These are phyloP conservation scores for Penicillium sp. DNA, from an alignment of 2,329 filamentous ascomycete genomes.

Conservation along the genomic window DNA sequence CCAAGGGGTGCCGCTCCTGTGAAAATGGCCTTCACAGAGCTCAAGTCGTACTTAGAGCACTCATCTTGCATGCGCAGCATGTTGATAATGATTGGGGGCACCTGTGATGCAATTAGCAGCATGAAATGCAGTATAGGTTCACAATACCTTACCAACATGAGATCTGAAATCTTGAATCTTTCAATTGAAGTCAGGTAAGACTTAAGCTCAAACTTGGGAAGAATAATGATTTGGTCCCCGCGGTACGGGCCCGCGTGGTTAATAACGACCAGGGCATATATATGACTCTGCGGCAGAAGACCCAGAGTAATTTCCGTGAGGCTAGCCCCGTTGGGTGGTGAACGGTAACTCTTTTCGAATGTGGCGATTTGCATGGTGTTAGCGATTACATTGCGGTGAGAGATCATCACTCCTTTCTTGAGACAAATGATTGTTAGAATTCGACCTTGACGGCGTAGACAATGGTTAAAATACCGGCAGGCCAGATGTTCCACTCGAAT, in stretches of 20 bases:
- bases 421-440: background rate
- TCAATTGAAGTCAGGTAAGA: slow-evolving; percentile 61
- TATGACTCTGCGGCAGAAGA: slow-evolving; percentile 75
- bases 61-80: slow-evolving; percentile 62
- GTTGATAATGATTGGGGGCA: slow-evolving; percentile 76
- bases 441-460: background rate
- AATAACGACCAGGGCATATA: slow-evolving; percentile 71
- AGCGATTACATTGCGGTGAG: slow-evolving; percentile 72
- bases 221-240: slow-evolving; percentile 67
- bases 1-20: slow-evolving; percentile 76
- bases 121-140: background rate
- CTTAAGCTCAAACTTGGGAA: slow-evolving; percentile 70
- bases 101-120: slow-evolving; percentile 38
- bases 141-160: slow-evolving; percentile 57
- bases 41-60: slow-evolving; percentile 66
- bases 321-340: slow-evolving; percentile 33
- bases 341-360: slow-evolving; percentile 45
- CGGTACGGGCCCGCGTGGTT: slow-evolving; percentile 62
- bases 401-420: slow-evolving; percentile 79
- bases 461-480: slow-evolving; percentile 53
- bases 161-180: slow-evolving; percentile 61
- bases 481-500: slow-evolving; percentile 74
- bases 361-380: slow-evolving; percentile 62
- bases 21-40: slow-evolving; percentile 61
- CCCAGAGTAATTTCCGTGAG: slow-evolving; percentile 57